A percentile compares a stretch with the other conserved stretches of the same genome.
phyloP scores from a whole-genome alignment of 106 monocot genomes.

The Platanthera guangdongensis region DNA sequence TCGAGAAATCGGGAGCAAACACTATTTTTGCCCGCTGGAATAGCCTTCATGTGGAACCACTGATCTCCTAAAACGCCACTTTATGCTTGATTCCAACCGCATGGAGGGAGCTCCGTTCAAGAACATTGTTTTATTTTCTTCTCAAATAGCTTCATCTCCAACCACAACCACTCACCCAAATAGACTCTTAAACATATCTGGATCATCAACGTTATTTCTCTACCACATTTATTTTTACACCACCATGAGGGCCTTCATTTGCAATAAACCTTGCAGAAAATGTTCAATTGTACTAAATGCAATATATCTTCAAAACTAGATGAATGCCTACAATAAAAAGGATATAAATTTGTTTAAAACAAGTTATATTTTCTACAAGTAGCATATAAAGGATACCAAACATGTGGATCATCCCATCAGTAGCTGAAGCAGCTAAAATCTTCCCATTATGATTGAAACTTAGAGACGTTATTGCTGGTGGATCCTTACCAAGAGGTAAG shows the following conservation, averaged over 20 bases:
- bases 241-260: not conserved
- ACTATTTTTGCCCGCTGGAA: no score
- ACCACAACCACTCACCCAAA: no score
- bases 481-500: constrained; percentile 95
- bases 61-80: no score
- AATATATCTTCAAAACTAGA: not conserved
- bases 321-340: not conserved
- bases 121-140: no score
- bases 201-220: no score
- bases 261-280: not conserved
- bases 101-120: no score
- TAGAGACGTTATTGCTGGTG: constrained; percentile 87
- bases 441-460: constrained; percentile 98
- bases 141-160: no score
- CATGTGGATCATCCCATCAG: constrained; percentile 97
- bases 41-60: no score
- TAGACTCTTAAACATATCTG: no score
- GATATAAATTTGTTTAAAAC: not conserved
- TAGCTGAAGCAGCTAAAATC: constrained; percentile 87
- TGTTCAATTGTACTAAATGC: not conserved
- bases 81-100: no score
- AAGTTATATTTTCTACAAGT: not conserved
- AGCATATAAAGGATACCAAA: constrained; percentile 48
- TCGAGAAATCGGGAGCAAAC: no score
- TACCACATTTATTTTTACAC: no score